These are phyloP conservation scores for Malassezia slooffiae DNA, from an alignment of 1,284 basidiomycete genomes.

Conservation along the genomic window DNA sequence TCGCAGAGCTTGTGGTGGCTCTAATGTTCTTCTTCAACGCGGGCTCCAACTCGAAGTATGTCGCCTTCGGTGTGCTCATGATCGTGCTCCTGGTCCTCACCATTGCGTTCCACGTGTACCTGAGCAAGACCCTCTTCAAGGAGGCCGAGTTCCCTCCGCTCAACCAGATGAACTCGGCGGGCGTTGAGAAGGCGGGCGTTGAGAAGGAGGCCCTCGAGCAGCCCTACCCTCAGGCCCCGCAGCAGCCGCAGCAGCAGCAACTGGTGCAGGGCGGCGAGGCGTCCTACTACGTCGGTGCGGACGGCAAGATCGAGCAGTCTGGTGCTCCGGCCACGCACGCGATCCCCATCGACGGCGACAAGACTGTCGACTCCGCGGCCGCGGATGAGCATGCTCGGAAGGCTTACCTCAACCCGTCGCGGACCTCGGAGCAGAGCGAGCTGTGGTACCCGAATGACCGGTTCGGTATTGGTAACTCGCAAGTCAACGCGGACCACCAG, in stretches of 20 bases:
- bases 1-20: constrained; percentile 37
- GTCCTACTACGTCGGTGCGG: constrained; percentile 23
- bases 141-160: no score
- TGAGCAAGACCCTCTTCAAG: neutral
- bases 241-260: neutral
- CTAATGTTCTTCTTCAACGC: constrained; percentile 38
- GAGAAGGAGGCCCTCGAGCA: neutral
- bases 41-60: constrained; percentile 6
- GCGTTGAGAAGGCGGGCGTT: neutral
- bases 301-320: constrained; percentile 19
- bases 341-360: constrained; percentile 13
- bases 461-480: constrained; percentile 36
- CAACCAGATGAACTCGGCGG: neutral
- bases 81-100: constrained; percentile 5
- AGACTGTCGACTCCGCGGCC: constrained; percentile 7
- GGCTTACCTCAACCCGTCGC: constrained; percentile 37
- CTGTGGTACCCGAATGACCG: constrained; percentile 45
- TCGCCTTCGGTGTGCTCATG: constrained; percentile 14
- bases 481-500: constrained; percentile 28
- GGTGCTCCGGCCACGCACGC: constrained; percentile 4
- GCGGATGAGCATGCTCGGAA: constrained; percentile 16
- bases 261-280: constrained; percentile 7
- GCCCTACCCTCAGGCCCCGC: neutral
- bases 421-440: constrained; percentile 32
- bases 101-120: constrained; percentile 9